phyloP scores from a whole-genome alignment of 495 filamentous ascomycete genomes.

The Xylaria flabelliformis region DNA sequence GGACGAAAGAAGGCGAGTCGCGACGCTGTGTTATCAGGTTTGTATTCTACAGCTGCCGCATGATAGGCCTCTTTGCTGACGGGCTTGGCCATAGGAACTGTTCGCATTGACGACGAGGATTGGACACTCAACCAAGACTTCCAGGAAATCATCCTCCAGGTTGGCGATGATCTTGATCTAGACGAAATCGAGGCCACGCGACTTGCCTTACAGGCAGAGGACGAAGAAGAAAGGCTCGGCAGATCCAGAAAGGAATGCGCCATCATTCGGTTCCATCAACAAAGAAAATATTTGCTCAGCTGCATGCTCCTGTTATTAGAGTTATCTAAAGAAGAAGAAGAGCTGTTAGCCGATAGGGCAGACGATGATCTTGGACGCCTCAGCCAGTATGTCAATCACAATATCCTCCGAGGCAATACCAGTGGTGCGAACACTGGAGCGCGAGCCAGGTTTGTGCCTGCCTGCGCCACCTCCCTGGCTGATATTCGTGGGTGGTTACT shows the following conservation, averaged over 20 bases:
- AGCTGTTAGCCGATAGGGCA: constrained; percentile 46
- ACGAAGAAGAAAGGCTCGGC: constrained; percentile 68
- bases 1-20: constrained; percentile 71
- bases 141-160: constrained; percentile 73
- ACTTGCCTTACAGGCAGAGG: constrained; percentile 71
- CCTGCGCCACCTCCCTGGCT: constrained; percentile 75
- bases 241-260: constrained; percentile 72
- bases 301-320: constrained; percentile 78
- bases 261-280: constrained; percentile 83
- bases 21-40: constrained; percentile 55
- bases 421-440: constrained; percentile 27
- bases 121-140: constrained; percentile 89
- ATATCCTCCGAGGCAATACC: constrained; percentile 43
- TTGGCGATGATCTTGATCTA: constrained; percentile 86
- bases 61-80: constrained; percentile 43
- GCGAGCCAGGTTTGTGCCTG: constrained; percentile 60
- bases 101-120: constrained; percentile 71
- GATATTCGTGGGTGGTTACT: constrained; percentile 76
- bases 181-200: constrained; percentile 85
- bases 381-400: constrained; percentile 45
- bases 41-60: constrained; percentile 43
- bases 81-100: constrained; percentile 60
- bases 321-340: constrained; percentile 66
- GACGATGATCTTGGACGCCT: constrained; percentile 45
- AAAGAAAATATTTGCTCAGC: constrained; percentile 77